Percentiles rank a stretch among this genome's conserved stretches.
Conservation (phyloP, 495 filamentous ascomycete genomes). For the Cercophora sp. region DNA sequence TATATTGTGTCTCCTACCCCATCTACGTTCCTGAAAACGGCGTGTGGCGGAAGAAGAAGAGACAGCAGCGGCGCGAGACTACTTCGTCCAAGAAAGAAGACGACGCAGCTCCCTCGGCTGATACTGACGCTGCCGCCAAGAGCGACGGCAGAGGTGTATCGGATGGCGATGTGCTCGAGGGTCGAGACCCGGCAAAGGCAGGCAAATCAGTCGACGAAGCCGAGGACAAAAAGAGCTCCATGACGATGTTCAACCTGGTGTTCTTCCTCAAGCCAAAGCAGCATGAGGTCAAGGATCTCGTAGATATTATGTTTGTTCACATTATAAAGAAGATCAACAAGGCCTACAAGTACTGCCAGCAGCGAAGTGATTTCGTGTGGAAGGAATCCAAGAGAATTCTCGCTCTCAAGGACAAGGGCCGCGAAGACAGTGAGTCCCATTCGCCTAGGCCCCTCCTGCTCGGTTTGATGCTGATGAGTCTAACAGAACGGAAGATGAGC, state of each 20-base stretch:
- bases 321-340: conserved; percentile 87
- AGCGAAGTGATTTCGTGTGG: conserved; percentile 81
- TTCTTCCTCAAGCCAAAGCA: conserved; percentile 81
- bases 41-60: conserved; percentile 78
- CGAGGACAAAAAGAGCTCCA: conserved; percentile 55
- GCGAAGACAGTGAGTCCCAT: conserved; percentile 69
- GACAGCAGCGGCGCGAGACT: conserved; percentile 26
- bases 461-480: background rate
- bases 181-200: conserved; percentile 35
- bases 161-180: conserved; percentile 33
- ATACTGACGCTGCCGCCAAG: conserved; percentile 14
- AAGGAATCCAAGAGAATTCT: conserved; percentile 77
- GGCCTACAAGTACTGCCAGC: conserved; percentile 86
- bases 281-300: conserved; percentile 67
- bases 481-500: conserved; percentile 49
- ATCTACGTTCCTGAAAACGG: conserved; percentile 85
- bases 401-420: conserved; percentile 69
- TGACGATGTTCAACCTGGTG: conserved; percentile 97
- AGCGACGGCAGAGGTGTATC: conserved; percentile 19
- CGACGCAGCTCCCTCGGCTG: conserved; percentile 14
- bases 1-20: conserved; percentile 82
- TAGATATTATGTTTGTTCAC: conserved; percentile 78
- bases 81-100: conserved; percentile 28
- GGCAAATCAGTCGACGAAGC: conserved; percentile 40
- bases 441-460: background rate